These are phyloP conservation scores for Hypomontagnella monticulosa DNA, from an alignment of 495 filamentous ascomycete genomes.

Conservation along the genomic window DNA sequence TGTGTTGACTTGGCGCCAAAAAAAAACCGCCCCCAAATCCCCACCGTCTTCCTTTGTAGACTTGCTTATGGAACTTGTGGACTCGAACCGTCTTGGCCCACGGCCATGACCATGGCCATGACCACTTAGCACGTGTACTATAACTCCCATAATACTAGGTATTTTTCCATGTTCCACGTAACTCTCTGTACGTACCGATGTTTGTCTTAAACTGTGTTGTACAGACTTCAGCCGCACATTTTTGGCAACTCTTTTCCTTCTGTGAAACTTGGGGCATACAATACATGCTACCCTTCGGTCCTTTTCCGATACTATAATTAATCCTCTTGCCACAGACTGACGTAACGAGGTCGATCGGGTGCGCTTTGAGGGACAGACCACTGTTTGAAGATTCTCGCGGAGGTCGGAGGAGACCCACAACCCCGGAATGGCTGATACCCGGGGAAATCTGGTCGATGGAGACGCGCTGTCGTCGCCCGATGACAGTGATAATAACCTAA, in stretches of 20 bases:
- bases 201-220: slow-evolving; percentile 11
- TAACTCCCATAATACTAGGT: no score
- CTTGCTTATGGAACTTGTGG: not conserved
- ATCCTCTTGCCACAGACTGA: slow-evolving; percentile 16
- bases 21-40: slow-evolving; percentile 17
- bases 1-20: not conserved
- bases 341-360: slow-evolving; percentile 27
- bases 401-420: slow-evolving; percentile 6
- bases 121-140: slow-evolving; percentile 14
- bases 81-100: no score
- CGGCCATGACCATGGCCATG: not conserved
- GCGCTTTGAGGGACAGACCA: slow-evolving; percentile 1
- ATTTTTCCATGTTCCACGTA: no score
- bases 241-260: slow-evolving; percentile 16
- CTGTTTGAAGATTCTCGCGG: slow-evolving; percentile 1
- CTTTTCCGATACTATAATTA: slow-evolving; percentile 28
- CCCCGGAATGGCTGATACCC: slow-evolving; percentile 24
- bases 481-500: not conserved
- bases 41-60: not conserved
- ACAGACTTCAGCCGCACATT: slow-evolving; percentile 25
- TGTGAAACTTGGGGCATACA: not conserved
- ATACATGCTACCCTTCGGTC: slow-evolving; percentile 7
- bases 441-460: slow-evolving; percentile 17
- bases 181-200: no score
- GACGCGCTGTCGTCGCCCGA: slow-evolving; percentile 6